Evolutionary conservation across 306 rosid genomes (phyloP), one percentile per base, ranked within the genome.

Genomic region (Lathyrus sativus): DNA sequence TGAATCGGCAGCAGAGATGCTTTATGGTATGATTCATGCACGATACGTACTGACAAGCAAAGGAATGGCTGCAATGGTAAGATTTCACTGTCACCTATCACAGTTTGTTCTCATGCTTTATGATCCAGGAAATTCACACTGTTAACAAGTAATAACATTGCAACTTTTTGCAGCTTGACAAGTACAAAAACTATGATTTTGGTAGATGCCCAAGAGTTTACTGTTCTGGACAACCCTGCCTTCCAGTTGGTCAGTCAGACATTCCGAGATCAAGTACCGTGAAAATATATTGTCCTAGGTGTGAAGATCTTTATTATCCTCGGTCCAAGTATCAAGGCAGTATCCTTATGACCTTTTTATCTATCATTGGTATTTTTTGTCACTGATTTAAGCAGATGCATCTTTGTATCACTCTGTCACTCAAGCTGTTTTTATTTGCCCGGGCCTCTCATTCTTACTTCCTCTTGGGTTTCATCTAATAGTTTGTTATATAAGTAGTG

Each of bases 321-420:
- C 95, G 99, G 60, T 88, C 99, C 66, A 93, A 93, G 86, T 90
- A 90, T 79, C 99, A 93, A 90, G 99, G 99, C 87, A 93, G 99
- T 93, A 93, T 93, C 99, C 99, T 93, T 90, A 43, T 42, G 68
- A 63, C 38, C 19, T 39, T 18, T 18, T 49, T 74, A 62, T 68
- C 35, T 54, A 28, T 60, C 53, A 14, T 54, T 65, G 28, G 29
- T 17, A 4, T 22, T 56, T 46, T 18, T 10, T 72, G 11, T 58
- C 6, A 42, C 6, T 5, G 37, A 14, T 65, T 59, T 60, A 4
- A 14, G 56, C 37, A 14, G 39, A 8, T 70, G 68, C 35, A 5
- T 15, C 10, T 28, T 3, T 66, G 3, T 39, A 39, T 62, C 49
- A 29, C 22, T 57, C 14, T 80, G 42, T 62, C 49, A 6, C 57